Evolutionary conservation across 225 moss, liverwort and hornwort genomes (phyloP).

Genomic region (Rhytidiadelphus loreus): DNA sequence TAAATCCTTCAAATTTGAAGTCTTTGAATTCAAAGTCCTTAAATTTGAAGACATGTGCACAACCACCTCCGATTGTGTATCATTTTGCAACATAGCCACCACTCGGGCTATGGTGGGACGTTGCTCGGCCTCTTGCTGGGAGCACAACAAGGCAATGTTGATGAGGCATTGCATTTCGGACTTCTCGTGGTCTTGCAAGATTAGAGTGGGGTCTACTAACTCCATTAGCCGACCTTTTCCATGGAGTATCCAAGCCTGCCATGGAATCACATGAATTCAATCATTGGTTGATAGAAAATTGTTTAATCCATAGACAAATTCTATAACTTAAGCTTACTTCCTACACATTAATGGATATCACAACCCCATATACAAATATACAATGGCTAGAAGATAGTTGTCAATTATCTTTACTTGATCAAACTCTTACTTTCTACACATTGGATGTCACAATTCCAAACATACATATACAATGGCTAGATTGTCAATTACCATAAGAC

Average conservation of each 20-base stretch:
- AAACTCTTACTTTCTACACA: neutral
- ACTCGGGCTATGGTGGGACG: slow-evolving; percentile 17
- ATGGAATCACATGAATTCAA: neutral
- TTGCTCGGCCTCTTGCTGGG: neutral
- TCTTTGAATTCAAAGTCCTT: neutral
- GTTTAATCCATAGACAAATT: neutral
- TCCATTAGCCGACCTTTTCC: neutral
- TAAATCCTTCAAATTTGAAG: neutral
- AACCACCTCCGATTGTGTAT: slow-evolving; percentile 1
- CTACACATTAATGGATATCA: neutral
- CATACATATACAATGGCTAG: no score
- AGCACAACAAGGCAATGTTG: slow-evolving; percentile 6
- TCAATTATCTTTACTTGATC: neutral
- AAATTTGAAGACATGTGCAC: neutral
- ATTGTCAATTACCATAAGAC: no score
- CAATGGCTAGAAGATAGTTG: neutral
- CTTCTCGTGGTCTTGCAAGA: neutral
- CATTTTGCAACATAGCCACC: slow-evolving; percentile 13
- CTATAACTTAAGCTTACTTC: neutral
- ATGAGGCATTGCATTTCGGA: neutral
- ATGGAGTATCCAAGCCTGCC: slow-evolving; percentile 11
- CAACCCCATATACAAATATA: rapidly evolving
- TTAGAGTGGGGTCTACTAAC: neutral
- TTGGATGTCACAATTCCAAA: no score
- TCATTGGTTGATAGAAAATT: no score